A percentile compares a stretch with the other conserved stretches of the same genome.
phyloP scores from a whole-genome alignment of 2,329 filamentous ascomycete species.

The Ceratocystis diversiconidia region DNA sequence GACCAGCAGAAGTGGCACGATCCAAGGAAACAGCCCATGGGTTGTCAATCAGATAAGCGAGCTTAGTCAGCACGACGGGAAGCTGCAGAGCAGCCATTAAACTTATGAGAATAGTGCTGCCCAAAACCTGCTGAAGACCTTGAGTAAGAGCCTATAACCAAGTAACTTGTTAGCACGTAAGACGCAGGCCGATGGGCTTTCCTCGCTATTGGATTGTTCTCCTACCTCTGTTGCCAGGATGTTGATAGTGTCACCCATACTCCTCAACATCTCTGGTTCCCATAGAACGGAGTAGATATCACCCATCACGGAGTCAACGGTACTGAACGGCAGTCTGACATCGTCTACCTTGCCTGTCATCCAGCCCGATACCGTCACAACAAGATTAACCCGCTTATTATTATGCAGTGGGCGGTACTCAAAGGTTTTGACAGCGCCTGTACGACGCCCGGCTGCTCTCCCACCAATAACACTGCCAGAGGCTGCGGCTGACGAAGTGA shows the following conservation, averaged over 20 bases:
- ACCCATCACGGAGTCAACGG: slow-evolving; percentile 93
- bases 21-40: slow-evolving; percentile 96
- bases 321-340: slow-evolving; percentile 87
- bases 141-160: slow-evolving; percentile 66
- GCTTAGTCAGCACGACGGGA: slow-evolving; percentile 83
- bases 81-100: slow-evolving; percentile 87
- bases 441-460: slow-evolving; percentile 72
- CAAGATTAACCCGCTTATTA: slow-evolving; percentile 91
- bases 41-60: slow-evolving; percentile 94
- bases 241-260: slow-evolving; percentile 97
- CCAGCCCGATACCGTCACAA: slow-evolving; percentile 92
- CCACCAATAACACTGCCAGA: slow-evolving; percentile 79
- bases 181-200: not conserved
- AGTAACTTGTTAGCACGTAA: slow-evolving; percentile 2
- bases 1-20: slow-evolving; percentile 71
- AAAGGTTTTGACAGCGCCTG: slow-evolving; percentile 86
- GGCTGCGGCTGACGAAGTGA: slow-evolving; percentile 76
- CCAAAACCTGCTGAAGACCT: slow-evolving; percentile 88
- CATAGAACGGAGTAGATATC: slow-evolving; percentile 94
- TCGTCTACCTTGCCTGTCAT: slow-evolving; percentile 98
- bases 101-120: slow-evolving; percentile 71
- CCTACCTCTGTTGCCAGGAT: slow-evolving; percentile 90
- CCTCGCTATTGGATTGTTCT: slow-evolving; percentile 29
- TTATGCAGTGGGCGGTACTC: slow-evolving; percentile 95
- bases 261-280: slow-evolving; percentile 95